These are phyloP conservation scores for peach (Prunus persica) DNA, from an alignment of 306 rosid species.

Conservation along the genomic window DNA sequence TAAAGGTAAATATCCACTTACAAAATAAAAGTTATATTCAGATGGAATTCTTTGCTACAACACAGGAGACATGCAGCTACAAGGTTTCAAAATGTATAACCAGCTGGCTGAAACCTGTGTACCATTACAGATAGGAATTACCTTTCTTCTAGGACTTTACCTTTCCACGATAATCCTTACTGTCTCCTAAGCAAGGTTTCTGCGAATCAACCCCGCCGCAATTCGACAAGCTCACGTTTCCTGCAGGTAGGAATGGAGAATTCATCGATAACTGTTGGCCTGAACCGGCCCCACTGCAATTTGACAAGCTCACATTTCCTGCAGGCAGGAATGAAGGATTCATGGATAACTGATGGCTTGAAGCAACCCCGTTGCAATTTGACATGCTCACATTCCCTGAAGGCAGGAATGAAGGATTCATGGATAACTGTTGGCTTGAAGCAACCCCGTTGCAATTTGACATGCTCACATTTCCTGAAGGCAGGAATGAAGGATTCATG, in stretches of 20 bases:
- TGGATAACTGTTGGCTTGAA: constrained; percentile 44
- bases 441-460: constrained; percentile 31
- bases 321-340: constrained; percentile 38
- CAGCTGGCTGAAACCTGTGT: neutral
- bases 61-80: constrained; percentile 19
- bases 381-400: constrained; percentile 29
- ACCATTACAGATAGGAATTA: constrained; percentile 1
- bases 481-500: constrained; percentile 32
- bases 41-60: neutral
- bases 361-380: constrained; percentile 22
- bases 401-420: constrained; percentile 37
- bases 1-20: neutral
- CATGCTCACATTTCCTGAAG: constrained; percentile 29
- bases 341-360: constrained; percentile 42
- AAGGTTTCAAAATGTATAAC: constrained; percentile 26
- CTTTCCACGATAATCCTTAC: constrained; percentile 46
- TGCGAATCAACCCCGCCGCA: constrained; percentile 38
- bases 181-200: constrained; percentile 37
- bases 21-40: neutral
- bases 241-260: constrained; percentile 34
- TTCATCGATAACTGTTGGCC: constrained; percentile 46
- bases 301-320: constrained; percentile 33
- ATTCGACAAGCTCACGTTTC: constrained; percentile 27
- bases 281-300: constrained; percentile 27
- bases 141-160: constrained; percentile 39